A percentile compares a stretch with the other conserved stretches of the same genome.
These are phyloP conservation scores for Phytophthora multivora DNA, from an alignment of 352 stramenopile genomes.

Conservation along the genomic window DNA sequence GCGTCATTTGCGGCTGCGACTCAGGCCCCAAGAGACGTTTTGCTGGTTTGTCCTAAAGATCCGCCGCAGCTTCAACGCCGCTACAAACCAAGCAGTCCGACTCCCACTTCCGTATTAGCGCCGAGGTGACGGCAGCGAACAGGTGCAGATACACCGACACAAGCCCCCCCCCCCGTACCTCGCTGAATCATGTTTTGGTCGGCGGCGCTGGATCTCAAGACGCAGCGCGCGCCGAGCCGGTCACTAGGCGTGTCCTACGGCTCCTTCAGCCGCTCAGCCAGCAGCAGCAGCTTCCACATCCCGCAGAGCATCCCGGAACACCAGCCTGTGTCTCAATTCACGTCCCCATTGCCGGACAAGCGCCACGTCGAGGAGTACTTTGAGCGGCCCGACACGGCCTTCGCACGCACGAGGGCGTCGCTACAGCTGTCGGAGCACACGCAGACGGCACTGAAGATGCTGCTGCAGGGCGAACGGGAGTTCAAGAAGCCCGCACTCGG, in stretches of 20 bases:
- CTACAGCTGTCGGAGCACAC: conserved; percentile 32
- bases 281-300: conserved; percentile 56
- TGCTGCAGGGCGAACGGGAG: conserved; percentile 31
- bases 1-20: conserved; percentile 4
- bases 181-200: conserved; percentile 70
- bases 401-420: conserved; percentile 29
- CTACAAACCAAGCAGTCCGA: conserved; percentile 1
- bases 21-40: conserved; percentile 3
- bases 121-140: too few relatives aligned
- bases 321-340: conserved; percentile 68
- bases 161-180: background rate
- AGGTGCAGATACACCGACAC: too few relatives aligned
- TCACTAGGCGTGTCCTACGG: conserved; percentile 45
- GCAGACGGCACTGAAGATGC: conserved; percentile 41
- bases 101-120: conserved; percentile 19
- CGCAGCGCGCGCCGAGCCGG: conserved; percentile 31
- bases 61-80: conserved; percentile 11
- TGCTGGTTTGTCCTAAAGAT: conserved; percentile 13
- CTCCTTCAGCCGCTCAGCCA: conserved; percentile 53
- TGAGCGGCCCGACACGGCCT: conserved; percentile 29
- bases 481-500: background rate
- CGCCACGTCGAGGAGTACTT: conserved; percentile 34
- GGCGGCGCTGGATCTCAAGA: conserved; percentile 67
- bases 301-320: conserved; percentile 80
- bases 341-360: conserved; percentile 38